Evolutionary conservation across 192 early-diverging fungal genomes (phyloP), one percentile per base, ranked within the genome.

Genomic region (Coemansia sp.): DNA sequence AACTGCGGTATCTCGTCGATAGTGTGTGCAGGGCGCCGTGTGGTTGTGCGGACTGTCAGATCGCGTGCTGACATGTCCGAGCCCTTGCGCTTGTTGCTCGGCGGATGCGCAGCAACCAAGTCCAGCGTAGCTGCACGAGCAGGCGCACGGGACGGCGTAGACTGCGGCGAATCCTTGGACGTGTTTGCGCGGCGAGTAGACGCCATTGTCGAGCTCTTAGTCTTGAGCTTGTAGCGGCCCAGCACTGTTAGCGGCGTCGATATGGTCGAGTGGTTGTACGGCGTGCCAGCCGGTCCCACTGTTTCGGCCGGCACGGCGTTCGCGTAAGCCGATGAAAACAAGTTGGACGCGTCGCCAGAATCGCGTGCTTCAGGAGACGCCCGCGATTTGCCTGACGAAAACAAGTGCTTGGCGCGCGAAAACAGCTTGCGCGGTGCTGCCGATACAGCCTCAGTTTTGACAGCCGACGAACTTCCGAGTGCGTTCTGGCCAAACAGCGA

Each of bases 401-500:
- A 76, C 67, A 82, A 49, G 26, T 75, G 79, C 55, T 56, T 67
- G n/a, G 79, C 74, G 16, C 74, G 74, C 51, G 79, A 82, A 53
- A 76, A 67, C 56, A 82, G 70, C 64, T 75, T 75, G 29, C 74
- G 79, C 12, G 74, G 79, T 6, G 79, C 71, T 6, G 74, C 74
- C 7, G 79, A 72, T 22, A 71, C 72, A 1, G 68, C 63, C 19
- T 82, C 74, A 2, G 63, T 35, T 52, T 76, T 82, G 50, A 72
- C 70, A 29, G 74, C 60, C 12, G 74, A 72, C 60, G 74, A 75
- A 57, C 71, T 75, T 12, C 74, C 74, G 9, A 76, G 70, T 6
- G 79, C 74, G 43, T 75, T 82, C 67, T 73, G 74, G 27, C 74
- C 79, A 73, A 82, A 82, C 47, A 82, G 55, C 29, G 74, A 76